Conservation (phyloP, 2,329 filamentous ascomycete species). For the Alternaria metachromatica region DNA sequence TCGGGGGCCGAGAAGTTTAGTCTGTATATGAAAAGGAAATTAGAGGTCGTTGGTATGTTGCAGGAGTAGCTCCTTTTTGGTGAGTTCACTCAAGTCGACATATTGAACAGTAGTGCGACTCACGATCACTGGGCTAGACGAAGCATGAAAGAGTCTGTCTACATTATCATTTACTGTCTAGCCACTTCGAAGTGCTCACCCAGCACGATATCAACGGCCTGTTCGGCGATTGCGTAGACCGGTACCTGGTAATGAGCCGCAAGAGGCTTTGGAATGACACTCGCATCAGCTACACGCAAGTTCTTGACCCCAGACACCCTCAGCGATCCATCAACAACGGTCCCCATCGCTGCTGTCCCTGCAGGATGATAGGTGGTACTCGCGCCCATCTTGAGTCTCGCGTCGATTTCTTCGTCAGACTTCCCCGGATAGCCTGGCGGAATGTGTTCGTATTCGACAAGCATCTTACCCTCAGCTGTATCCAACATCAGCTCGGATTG, state of each 20-base stretch:
- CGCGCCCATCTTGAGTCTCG: constrained; percentile 54
- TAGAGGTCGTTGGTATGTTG: neutral
- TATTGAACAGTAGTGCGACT: neutral
- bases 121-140: neutral
- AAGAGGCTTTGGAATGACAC: constrained; percentile 31
- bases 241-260: constrained; percentile 32
- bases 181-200: neutral
- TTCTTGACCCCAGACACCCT: constrained; percentile 58
- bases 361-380: constrained; percentile 64
- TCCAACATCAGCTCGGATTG: constrained; percentile 49
- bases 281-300: constrained; percentile 54
- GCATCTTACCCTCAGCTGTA: constrained; percentile 55
- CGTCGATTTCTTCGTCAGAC: constrained; percentile 59
- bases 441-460: constrained; percentile 6
- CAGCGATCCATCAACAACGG: constrained; percentile 55
- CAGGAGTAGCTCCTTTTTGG: neutral
- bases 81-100: neutral
- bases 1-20: neutral
- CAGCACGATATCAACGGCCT: neutral
- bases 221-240: constrained; percentile 19
- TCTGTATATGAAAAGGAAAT: neutral
- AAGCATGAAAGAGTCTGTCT: neutral
- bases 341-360: constrained; percentile 65
- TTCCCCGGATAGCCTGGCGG: constrained; percentile 26
- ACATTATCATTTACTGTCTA: neutral